Conservation (phyloP, 257 asterid species). For the Misopates orontium region DNA sequence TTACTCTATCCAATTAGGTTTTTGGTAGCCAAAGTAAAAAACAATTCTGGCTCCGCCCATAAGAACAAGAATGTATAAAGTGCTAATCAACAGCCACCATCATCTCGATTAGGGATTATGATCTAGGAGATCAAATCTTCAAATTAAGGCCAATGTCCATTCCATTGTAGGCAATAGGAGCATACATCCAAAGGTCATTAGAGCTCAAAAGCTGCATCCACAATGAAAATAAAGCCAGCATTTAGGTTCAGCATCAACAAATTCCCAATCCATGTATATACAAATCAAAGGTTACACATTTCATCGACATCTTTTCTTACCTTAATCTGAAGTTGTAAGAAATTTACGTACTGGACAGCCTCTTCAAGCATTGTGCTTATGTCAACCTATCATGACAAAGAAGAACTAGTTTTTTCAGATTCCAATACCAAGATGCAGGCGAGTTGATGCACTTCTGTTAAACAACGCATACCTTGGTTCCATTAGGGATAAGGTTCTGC, state of each 20-base stretch:
- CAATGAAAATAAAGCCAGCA: background rate
- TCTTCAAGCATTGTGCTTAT: slow-evolving; percentile 68
- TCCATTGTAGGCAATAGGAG: slow-evolving; percentile 70
- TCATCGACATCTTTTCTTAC: slow-evolving; percentile 23
- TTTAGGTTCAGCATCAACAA: no score
- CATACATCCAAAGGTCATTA: slow-evolving; percentile 67
- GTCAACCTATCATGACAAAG: slow-evolving; percentile 43
- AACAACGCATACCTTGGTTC: slow-evolving; percentile 43
- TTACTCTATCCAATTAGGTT: no score
- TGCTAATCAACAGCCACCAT: background rate
- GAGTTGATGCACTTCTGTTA: background rate
- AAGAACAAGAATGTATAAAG: no score
- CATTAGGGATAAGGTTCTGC: slow-evolving; percentile 59
- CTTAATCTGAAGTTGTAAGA: slow-evolving; percentile 62
- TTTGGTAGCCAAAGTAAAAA: no score
- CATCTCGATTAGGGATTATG: slow-evolving; percentile 25
- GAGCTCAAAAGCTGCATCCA: slow-evolving; percentile 61
- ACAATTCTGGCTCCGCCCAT: no score
- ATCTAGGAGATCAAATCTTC: slow-evolving; percentile 28
- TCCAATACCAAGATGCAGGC: background rate
- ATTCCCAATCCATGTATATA: background rate
- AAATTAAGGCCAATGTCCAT: slow-evolving; percentile 58
- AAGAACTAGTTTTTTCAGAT: slow-evolving; percentile 3
- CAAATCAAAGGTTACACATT: no score
- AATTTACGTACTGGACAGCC: slow-evolving; percentile 57